A percentile compares a stretch with the other conserved stretches of the same genome.
Conservation (phyloP, 1,284 basidiomycete genomes). For the Clitocybe nebularis region DNA sequence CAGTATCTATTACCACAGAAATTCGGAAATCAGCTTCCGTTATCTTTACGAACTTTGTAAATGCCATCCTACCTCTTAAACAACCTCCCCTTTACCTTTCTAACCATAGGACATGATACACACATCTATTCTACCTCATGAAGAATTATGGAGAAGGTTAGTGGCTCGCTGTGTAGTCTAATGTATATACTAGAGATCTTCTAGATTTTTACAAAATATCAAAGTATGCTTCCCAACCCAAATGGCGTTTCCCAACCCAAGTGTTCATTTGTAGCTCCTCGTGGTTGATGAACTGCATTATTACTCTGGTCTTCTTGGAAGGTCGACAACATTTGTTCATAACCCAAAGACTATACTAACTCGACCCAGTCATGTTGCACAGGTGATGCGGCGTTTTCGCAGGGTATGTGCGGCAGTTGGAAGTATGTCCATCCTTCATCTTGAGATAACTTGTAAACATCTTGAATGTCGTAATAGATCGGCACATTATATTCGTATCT, state of each 20-base stretch:
- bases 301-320: conserved; percentile 70
- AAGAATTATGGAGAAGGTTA: conserved; percentile 79
- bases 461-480: conserved; percentile 39
- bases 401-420: conserved; percentile 83
- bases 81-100: neutral
- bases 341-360: conserved; percentile 2
- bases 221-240: conserved; percentile 45
- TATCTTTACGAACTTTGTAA: conserved; percentile 75
- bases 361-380: conserved; percentile 66
- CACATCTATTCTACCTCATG: conserved; percentile 79
- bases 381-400: conserved; percentile 72
- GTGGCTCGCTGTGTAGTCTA: conserved; percentile 5
- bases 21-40: conserved; percentile 66
- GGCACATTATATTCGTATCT: conserved; percentile 67
- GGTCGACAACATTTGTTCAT: conserved; percentile 33
- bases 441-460: conserved; percentile 1
- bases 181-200: conserved; percentile 8
- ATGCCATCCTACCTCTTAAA: conserved; percentile 17
- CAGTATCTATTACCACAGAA: conserved; percentile 30
- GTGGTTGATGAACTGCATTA: conserved; percentile 87
- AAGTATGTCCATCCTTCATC: conserved; percentile 46
- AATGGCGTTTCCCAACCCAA: too few relatives aligned
- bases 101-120: conserved; percentile 80
- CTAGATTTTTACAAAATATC: conserved; percentile 69
- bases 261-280: conserved; percentile 52